Percentiles rank a stretch among this genome's conserved stretches.
phyloP scores from a whole-genome alignment of 164 flowering plant species.

The Santalum album region DNA sequence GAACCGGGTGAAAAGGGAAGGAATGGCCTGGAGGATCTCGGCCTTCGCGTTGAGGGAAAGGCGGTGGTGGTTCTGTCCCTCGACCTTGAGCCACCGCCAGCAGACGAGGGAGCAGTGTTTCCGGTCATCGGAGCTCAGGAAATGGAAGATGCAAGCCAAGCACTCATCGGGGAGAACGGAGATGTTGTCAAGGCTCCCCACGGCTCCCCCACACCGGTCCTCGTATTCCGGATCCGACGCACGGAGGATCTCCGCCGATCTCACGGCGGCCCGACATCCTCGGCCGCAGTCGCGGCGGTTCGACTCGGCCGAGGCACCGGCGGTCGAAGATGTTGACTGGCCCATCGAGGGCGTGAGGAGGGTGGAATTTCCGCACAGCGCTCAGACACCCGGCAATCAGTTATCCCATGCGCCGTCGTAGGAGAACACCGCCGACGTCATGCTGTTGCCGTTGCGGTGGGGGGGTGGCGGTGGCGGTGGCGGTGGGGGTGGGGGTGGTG shows the following conservation, averaged over 20 bases:
- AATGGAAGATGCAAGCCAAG: slow-evolving; percentile 63
- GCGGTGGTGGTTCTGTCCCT: slow-evolving; percentile 70
- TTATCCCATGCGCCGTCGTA: too few species aligned
- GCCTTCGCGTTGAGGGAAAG: slow-evolving; percentile 59
- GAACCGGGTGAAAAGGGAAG: slow-evolving; percentile 55
- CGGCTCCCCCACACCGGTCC: neutral
- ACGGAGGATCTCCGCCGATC: neutral
- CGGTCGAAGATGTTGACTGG: slow-evolving; percentile 18
- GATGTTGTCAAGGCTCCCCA: slow-evolving; percentile 21
- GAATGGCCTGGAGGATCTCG: slow-evolving; percentile 31
- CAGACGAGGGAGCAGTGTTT: slow-evolving; percentile 67
- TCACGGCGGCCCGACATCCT: slow-evolving; percentile 7
- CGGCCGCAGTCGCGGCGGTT: slow-evolving; percentile 7
- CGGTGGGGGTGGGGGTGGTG: too few species aligned
- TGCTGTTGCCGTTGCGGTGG: too few species aligned
- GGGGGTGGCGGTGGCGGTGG: too few species aligned
- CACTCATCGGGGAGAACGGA: slow-evolving; percentile 80
- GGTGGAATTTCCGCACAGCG: too few species aligned
- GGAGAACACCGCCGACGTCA: too few species aligned
- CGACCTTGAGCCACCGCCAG: slow-evolving; percentile 63
- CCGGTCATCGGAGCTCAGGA: slow-evolving; percentile 57
- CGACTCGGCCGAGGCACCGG: neutral
- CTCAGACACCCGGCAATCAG: too few species aligned
- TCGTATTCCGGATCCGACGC: neutral
- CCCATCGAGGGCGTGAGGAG: slow-evolving; percentile 21